Evolutionary conservation across 768 basidiomycete genomes (phyloP).

Genomic region (Pleurotus salmoneostramineus): DNA sequence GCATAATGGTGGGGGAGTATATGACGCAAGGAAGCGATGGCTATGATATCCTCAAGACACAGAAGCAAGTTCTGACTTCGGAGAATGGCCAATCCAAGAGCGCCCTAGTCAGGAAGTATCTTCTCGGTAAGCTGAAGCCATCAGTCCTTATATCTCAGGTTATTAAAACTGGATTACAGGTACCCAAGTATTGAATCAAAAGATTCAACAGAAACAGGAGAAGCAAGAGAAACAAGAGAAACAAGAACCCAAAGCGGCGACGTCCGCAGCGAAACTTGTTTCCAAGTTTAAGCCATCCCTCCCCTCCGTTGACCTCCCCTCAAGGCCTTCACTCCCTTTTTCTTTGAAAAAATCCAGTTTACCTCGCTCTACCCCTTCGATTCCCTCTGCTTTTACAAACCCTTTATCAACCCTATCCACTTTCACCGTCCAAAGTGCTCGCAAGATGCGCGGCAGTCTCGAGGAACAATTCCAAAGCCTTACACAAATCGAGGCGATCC

Average conservation of each 20-base stretch:
- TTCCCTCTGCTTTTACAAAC: neutral
- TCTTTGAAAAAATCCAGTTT: neutral
- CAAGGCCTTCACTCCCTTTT: slow-evolving; percentile 1
- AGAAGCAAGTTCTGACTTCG: slow-evolving; percentile 74
- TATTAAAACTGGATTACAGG: slow-evolving; percentile 35
- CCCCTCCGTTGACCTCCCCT: neutral
- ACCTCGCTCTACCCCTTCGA: neutral
- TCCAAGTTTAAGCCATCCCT: neutral
- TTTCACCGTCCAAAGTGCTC: neutral
- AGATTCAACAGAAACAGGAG: slow-evolving; percentile 32
- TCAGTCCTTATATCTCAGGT: neutral
- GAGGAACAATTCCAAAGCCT: slow-evolving; percentile 9
- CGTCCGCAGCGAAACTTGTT: neutral
- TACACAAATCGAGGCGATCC: slow-evolving; percentile 6
- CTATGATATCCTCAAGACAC: slow-evolving; percentile 61
- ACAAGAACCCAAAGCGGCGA: no score
- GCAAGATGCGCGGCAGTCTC: neutral
- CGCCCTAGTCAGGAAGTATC: slow-evolving; percentile 74
- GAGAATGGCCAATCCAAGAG: slow-evolving; percentile 81
- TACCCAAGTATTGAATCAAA: slow-evolving; percentile 66
- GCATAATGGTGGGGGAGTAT: slow-evolving; percentile 83
- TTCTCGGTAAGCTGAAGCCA: slow-evolving; percentile 57
- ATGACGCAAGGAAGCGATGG: slow-evolving; percentile 85
- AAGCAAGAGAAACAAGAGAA: neutral
- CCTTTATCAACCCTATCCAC: neutral